These are phyloP conservation scores for Tanozyma kutaoensis DNA, from an alignment of 805 yeast genomes.

Conservation along the genomic window DNA sequence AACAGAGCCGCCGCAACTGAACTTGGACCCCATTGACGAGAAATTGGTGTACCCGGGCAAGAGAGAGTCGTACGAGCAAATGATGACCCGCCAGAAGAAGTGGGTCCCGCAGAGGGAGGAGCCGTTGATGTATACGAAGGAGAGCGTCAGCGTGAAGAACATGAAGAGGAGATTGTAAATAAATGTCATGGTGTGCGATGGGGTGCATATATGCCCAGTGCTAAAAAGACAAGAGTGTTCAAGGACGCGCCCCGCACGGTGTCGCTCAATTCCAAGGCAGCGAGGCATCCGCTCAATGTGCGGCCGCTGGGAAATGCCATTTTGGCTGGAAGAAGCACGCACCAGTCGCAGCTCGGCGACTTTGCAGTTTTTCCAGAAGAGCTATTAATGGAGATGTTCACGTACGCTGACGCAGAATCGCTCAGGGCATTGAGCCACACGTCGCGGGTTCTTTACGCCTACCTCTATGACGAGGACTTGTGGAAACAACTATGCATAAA, in stretches of 20 bases:
- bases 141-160: too few relatives aligned
- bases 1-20: slow-evolving; percentile 18
- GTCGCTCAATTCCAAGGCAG: too few relatives aligned
- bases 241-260: too few relatives aligned
- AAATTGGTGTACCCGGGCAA: slow-evolving; percentile 66
- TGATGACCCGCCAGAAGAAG: slow-evolving; percentile 23
- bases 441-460: slow-evolving; percentile 62
- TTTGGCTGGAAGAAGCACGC: slow-evolving; percentile 3
- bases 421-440: slow-evolving; percentile 40
- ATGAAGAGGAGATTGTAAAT: too few relatives aligned
- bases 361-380: slow-evolving; percentile 51
- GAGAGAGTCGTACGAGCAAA: slow-evolving; percentile 23
- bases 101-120: slow-evolving; percentile 30
- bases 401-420: slow-evolving; percentile 33
- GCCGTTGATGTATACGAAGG: slow-evolving; percentile 25
- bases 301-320: slow-evolving; percentile 7
- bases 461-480: slow-evolving; percentile 59
- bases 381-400: slow-evolving; percentile 37
- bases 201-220: too few relatives aligned
- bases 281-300: slow-evolving; percentile 8
- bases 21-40: slow-evolving; percentile 49
- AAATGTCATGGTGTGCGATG: too few relatives aligned
- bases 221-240: too few relatives aligned
- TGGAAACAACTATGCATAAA: slow-evolving; percentile 41
- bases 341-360: slow-evolving; percentile 32